A percentile compares a stretch with the other conserved stretches of the same genome.
These are phyloP conservation scores for Castanea mollissima DNA, from an alignment of 306 rosid species.

Conservation along the genomic window DNA sequence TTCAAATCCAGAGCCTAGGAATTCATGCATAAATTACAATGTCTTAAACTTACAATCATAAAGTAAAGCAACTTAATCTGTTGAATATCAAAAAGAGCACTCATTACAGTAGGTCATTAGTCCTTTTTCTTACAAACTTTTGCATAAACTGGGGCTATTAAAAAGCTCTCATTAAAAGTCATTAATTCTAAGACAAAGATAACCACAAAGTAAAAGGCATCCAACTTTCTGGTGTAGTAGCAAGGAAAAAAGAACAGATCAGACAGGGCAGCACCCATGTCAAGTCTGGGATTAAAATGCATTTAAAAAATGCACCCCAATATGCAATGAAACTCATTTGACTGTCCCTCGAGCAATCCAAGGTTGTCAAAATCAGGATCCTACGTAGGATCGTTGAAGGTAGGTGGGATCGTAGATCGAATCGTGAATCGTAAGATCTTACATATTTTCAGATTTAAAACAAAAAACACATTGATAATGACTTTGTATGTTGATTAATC, in stretches of 20 bases:
- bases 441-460: too few relatives aligned
- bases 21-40: not conserved
- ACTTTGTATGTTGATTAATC: too few relatives aligned
- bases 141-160: not conserved
- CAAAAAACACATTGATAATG: too few relatives aligned
- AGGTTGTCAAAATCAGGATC: too few relatives aligned
- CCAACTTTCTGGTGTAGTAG: not conserved
- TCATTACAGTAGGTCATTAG: not conserved
- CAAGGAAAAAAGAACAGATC: not conserved
- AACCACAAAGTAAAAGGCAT: not conserved
- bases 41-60: not conserved
- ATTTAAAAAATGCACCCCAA: not conserved
- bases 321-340: not conserved
- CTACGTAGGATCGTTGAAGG: too few relatives aligned
- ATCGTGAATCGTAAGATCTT: too few relatives aligned
- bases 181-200: not conserved
- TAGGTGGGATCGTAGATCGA: too few relatives aligned
- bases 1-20: not conserved
- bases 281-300: not conserved
- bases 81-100: not conserved
- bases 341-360: not conserved
- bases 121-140: not conserved
- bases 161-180: not conserved
- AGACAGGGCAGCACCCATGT: not conserved
- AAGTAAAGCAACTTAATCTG: not conserved